Base-by-base conservation (phyloP, 106 monocot genomes). In the Platanthera guangdongensis region DNA sequence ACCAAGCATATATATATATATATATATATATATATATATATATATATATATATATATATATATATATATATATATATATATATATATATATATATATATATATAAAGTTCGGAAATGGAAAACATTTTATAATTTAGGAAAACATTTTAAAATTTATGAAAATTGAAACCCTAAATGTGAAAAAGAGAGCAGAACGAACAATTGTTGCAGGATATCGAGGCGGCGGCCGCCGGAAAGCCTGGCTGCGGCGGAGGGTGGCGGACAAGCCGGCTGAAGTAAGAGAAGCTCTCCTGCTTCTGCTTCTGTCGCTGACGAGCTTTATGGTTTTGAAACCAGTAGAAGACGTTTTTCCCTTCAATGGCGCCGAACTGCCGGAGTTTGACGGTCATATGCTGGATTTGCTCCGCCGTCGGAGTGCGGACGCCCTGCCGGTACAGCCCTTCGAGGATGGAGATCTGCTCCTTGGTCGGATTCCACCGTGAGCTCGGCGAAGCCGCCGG, bases 321-420 rank as follows among this genome's bases (percentile, higher is more conserved):
- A 76, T 95, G 95, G 80, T 95, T 95, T 79, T 95, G 95, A 74
- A 95, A 95, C 95, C 95, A 95, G 82, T 95, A 95, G 85, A 95
- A 95, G 4, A 95, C 95, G 70, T 95, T 95, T 85, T 95, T 95
- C 19, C 92, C 95, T 65, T 95, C 95, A 18, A 92, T 93, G 74
- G 32, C 71, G 1, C 95, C 95, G 49, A 69, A 87, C 85, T 90
- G 86, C 75, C 82, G 77, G 47, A 93, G 77, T 82, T 81, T 87
- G 18, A 71, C 78, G 1, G 95, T 84, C 6, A 93, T 93, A 63
- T 93, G 83, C 83, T 95, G 95, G 74, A 95, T 95, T 83, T 95
- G 87, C 70, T 95, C 95, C 3, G 90, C 88, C 8, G 52, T 95
- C 1, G 95, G 95, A 9, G 95, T 95, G 18, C 95, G 67, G 19